These are phyloP conservation scores for Rhytidiadelphus loreus DNA, from an alignment of 225 moss, liverwort and hornwort species.

Conservation along the genomic window DNA sequence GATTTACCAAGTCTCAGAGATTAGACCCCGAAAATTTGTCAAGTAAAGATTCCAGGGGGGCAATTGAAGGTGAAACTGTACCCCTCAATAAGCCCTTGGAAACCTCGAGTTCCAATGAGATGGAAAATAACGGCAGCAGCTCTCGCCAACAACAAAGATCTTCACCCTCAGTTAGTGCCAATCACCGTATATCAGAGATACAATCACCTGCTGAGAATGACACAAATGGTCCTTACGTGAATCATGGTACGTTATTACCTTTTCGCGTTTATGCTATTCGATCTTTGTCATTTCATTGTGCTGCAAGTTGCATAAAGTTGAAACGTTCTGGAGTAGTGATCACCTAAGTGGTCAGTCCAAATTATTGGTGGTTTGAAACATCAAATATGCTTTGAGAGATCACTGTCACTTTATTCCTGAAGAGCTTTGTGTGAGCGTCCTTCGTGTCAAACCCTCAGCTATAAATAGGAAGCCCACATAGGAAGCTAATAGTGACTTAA, in stretches of 20 bases:
- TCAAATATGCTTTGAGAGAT: background rate
- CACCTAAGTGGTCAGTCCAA: background rate
- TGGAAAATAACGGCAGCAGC: constrained; percentile 47
- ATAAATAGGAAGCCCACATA: too few species aligned
- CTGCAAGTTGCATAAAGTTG: background rate
- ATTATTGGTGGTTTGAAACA: background rate
- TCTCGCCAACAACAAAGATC: constrained; percentile 26
- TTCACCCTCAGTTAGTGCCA: constrained; percentile 11
- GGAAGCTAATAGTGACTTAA: background rate
- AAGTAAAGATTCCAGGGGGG: background rate
- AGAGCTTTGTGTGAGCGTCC: background rate
- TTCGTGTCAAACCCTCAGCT: background rate
- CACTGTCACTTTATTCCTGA: background rate
- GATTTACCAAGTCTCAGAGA: constrained; percentile 27
- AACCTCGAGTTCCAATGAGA: constrained; percentile 34
- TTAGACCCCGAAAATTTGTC: constrained; percentile 14
- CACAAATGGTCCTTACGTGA: constrained; percentile 23
- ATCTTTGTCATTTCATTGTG: background rate
- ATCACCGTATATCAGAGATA: constrained; percentile 17
- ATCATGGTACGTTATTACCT: constrained; percentile 21
- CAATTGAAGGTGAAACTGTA: constrained; percentile 12
- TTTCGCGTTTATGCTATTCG: background rate
- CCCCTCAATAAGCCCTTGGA: constrained; percentile 20
- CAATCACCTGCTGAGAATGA: constrained; percentile 14
- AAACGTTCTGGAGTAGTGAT: background rate